These are phyloP conservation scores for Aquanectria penicillioides DNA, from an alignment of 2,329 filamentous ascomycete genomes.

Conservation along the genomic window DNA sequence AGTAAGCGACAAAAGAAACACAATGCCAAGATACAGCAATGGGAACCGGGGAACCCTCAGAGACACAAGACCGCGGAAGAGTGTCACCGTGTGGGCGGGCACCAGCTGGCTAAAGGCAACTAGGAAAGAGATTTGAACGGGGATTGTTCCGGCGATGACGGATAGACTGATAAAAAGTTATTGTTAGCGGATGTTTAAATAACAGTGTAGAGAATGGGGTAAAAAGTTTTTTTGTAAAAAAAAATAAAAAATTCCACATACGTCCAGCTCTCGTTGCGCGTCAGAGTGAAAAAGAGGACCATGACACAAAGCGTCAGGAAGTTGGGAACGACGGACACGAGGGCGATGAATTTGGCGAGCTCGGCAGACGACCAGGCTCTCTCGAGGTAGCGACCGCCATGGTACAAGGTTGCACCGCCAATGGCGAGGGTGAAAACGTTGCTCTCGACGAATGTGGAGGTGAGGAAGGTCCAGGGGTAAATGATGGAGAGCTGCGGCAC, in stretches of 20 bases:
- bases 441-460: conserved; percentile 88
- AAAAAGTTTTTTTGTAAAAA: too few relatives aligned
- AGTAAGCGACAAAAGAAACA: conserved; percentile 71
- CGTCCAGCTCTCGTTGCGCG: conserved; percentile 74
- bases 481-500: conserved; percentile 84
- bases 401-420: conserved; percentile 82
- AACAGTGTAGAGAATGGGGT: conserved; percentile 1
- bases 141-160: conserved; percentile 87
- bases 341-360: conserved; percentile 87
- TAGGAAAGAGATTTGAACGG: conserved; percentile 91
- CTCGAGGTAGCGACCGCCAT: conserved; percentile 95
- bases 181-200: conserved; percentile 4
- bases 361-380: conserved; percentile 93
- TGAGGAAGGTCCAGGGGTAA: conserved; percentile 93
- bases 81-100: conserved; percentile 94
- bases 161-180: conserved; percentile 68
- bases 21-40: conserved; percentile 78
- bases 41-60: conserved; percentile 81
- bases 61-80: conserved; percentile 88
- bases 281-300: conserved; percentile 77
- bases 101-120: conserved; percentile 98
- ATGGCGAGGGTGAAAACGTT: conserved; percentile 88
- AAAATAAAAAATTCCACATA: too few relatives aligned
- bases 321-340: conserved; percentile 84
- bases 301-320: conserved; percentile 77